Conservation (phyloP, 768 basidiomycete genomes). For the Russula foetens region DNA sequence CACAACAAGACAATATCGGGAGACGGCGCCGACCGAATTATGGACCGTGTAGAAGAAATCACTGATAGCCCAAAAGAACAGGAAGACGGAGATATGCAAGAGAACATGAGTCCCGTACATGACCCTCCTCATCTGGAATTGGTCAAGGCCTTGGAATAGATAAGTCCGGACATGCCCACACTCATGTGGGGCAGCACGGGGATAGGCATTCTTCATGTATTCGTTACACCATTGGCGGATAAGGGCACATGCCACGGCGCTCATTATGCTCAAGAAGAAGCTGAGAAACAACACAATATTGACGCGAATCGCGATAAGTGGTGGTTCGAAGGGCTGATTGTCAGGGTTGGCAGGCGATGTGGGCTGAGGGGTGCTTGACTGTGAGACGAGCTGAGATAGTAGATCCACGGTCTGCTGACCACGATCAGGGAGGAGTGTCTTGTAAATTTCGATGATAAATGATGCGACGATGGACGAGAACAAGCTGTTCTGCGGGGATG, state of each 20-base stretch:
- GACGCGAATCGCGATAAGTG: conserved; percentile 1
- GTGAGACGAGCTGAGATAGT: not conserved
- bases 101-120: conserved; percentile 5
- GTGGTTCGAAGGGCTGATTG: not conserved
- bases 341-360: not conserved
- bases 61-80: conserved; percentile 11
- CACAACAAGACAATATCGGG: not conserved
- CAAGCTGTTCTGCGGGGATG: conserved; percentile 2
- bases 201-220: not conserved
- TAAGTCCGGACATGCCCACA: conserved; percentile 9
- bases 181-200: conserved; percentile 1
- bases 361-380: not conserved
- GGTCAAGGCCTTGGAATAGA: not conserved
- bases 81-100: conserved; percentile 8
- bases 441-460: conserved; percentile 19
- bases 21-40: not conserved
- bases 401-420: not conserved
- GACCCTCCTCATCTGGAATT: conserved; percentile 4
- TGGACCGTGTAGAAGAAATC: conserved; percentile 5
- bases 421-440: conserved; percentile 3
- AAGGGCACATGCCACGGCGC: conserved; percentile 7
- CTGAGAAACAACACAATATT: conserved; percentile 13
- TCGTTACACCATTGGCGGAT: conserved; percentile 17
- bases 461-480: conserved; percentile 19
- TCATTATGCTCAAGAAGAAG: conserved; percentile 9